These are phyloP conservation scores for Abelmoschus esculentus DNA, from an alignment of 345 rosid species.

Conservation along the genomic window DNA sequence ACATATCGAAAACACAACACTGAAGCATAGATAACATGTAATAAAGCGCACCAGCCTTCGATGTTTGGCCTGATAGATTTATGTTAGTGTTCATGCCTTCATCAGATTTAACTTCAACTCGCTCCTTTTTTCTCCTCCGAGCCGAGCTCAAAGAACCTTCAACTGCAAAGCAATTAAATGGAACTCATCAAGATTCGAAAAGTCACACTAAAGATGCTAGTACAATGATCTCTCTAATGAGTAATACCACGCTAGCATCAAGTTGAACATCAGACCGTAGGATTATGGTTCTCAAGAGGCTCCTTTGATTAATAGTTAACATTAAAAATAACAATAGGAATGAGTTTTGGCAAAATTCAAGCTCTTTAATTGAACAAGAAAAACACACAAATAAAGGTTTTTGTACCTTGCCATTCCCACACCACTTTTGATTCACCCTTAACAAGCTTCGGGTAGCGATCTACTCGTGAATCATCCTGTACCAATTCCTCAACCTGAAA, in stretches of 20 bases:
- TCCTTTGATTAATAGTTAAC: neutral
- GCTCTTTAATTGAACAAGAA: neutral
- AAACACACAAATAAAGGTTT: neutral
- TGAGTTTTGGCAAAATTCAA: neutral
- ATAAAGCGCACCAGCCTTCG: constrained; percentile 30
- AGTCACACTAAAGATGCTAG: neutral
- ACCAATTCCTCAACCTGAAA: constrained; percentile 77
- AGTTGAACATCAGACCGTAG: neutral
- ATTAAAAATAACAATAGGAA: neutral
- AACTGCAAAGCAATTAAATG: constrained; percentile 29
- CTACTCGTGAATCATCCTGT: constrained; percentile 86
- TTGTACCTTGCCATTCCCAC: constrained; percentile 96
- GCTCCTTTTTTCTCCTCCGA: constrained; percentile 33
- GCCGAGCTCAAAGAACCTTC: constrained; percentile 71
- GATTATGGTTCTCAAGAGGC: neutral
- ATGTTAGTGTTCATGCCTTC: constrained; percentile 14
- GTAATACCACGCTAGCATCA: neutral
- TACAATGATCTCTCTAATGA: neutral
- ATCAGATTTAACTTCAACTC: constrained; percentile 23
- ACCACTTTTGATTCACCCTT: constrained; percentile 90
- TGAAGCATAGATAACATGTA: neutral
- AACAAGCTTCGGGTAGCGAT: constrained; percentile 66
- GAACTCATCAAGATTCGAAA: constrained; percentile 1
- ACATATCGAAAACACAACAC: neutral
- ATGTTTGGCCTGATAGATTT: constrained; percentile 18